Evolutionary conservation across 805 yeast genomes (phyloP).

Genomic region (Kodamaea kakaduensis): DNA sequence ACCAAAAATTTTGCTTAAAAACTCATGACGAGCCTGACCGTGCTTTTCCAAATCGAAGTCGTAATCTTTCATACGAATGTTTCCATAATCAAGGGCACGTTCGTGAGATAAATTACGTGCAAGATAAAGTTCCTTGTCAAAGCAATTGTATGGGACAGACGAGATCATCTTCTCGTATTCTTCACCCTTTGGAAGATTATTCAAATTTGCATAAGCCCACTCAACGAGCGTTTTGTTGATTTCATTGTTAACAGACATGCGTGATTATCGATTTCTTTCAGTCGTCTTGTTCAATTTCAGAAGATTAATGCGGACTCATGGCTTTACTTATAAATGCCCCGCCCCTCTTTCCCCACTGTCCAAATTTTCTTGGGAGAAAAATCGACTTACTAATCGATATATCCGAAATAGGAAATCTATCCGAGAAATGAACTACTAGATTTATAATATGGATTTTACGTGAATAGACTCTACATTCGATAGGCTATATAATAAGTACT

Average conservation of each 20-base stretch:
- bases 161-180: slow-evolving; percentile 57
- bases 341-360: too few species aligned
- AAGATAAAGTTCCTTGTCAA: slow-evolving; percentile 22
- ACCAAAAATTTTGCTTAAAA: slow-evolving; percentile 46
- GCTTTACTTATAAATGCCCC: too few species aligned
- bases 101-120: slow-evolving; percentile 34
- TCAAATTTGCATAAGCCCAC: slow-evolving; percentile 30
- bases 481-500: too few species aligned
- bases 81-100: slow-evolving; percentile 29
- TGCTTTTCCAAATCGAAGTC: slow-evolving; percentile 24
- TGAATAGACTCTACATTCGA: too few species aligned
- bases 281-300: too few species aligned
- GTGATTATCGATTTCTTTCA: too few species aligned
- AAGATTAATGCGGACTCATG: too few species aligned
- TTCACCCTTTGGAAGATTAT: slow-evolving; percentile 31
- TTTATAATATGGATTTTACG: too few species aligned
- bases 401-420: too few species aligned
- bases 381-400: too few species aligned
- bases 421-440: too few species aligned
- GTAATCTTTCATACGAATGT: slow-evolving; percentile 31
- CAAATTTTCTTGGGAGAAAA: too few species aligned
- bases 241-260: slow-evolving; percentile 9
- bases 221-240: slow-evolving; percentile 31
- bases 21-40: slow-evolving; percentile 32
- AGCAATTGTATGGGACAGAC: slow-evolving; percentile 43